phyloP scores from a whole-genome alignment of 345 rosid genomes.

The rapeseed (Brassica napus) region Da-Ae NC_063447.1:9024501-9025000 shows the following conservation, averaged over 20 bases:
- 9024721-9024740: not conserved
- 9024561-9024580: not conserved
- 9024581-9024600: not conserved
- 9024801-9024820: not conserved
- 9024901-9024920: not conserved
- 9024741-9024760: not conserved
- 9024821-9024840: not conserved
- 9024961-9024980: conserved; percentile 2
- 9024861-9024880: not conserved
- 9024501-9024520: not conserved
- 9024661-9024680: not conserved
- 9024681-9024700: not conserved
- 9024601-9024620: not conserved
- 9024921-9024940: not conserved
- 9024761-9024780: not conserved
- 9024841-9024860: not conserved
- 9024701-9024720: not conserved
- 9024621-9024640: not conserved
- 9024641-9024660: not conserved
- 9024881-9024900: not conserved
- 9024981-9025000: not conserved
- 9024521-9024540: not conserved
- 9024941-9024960: not conserved
- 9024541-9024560: not conserved
- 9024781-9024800: not conserved